A percentile compares a stretch with the other conserved stretches of the same genome.
Evolutionary conservation across 768 basidiomycete genomes (phyloP).

Genomic region (Tylopilus vinaceipallidus): DNA sequence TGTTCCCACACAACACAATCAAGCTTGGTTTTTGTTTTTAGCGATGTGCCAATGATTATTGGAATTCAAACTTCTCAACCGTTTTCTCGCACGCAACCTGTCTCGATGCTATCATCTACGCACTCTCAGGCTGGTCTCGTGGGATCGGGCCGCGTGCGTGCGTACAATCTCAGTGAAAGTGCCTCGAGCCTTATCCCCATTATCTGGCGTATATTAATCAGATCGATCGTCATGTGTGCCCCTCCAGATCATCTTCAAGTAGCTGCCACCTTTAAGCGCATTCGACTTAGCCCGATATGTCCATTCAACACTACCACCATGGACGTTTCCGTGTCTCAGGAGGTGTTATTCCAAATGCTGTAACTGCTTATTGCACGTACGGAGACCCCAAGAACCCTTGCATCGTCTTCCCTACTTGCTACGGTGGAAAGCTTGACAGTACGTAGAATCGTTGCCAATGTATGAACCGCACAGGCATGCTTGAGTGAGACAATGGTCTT

Average conservation of each 20-base stretch:
- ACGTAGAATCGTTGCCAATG: constrained; percentile 17
- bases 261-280: not conserved
- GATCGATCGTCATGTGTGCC: not conserved
- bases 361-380: constrained; percentile 60
- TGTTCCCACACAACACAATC: too few species aligned
- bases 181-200: too few species aligned
- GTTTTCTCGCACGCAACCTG: not conserved
- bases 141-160: constrained; percentile 4
- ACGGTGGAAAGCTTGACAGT: constrained; percentile 53
- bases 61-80: not conserved
- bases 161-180: too few species aligned
- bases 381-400: constrained; percentile 53
- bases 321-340: constrained; percentile 53
- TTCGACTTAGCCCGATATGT: constrained; percentile 11
- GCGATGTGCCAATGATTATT: too few species aligned
- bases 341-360: constrained; percentile 52
- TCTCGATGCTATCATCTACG: not conserved
- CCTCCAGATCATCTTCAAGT: not conserved
- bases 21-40: too few species aligned
- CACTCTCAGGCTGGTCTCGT: not conserved
- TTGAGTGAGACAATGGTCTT: constrained; percentile 18
- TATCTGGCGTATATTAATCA: constrained; percentile 2
- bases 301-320: constrained; percentile 49
- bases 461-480: not conserved
- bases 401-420: constrained; percentile 60